phyloP scores from a whole-genome alignment of 352 stramenopile genomes.

The Phytophthora foliorum region DNA sequence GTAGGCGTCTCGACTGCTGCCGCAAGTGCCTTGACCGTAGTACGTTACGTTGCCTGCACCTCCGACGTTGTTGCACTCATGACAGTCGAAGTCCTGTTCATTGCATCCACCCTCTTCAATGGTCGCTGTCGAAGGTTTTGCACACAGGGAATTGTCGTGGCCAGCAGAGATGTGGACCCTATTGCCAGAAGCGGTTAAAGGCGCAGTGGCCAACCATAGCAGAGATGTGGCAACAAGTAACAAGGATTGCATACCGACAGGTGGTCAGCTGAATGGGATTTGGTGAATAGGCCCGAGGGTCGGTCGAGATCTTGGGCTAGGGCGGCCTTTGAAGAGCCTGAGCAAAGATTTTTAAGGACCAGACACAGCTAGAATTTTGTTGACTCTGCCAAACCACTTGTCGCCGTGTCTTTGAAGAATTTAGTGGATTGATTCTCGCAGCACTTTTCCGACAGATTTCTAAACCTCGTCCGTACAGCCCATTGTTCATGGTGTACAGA shows the following conservation, averaged over 20 bases:
- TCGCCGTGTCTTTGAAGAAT: too few relatives aligned
- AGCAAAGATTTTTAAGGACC: too few relatives aligned
- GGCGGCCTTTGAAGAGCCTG: too few relatives aligned
- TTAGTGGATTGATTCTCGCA: too few relatives aligned
- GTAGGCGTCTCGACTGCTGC: conserved; percentile 6
- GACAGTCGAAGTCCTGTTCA: not conserved
- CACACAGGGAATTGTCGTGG: conserved; percentile 2
- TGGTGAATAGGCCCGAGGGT: not conserved
- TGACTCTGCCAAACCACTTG: too few relatives aligned
- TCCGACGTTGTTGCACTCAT: not conserved
- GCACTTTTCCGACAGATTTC: too few relatives aligned
- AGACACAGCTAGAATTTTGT: too few relatives aligned
- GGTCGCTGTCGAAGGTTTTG: conserved; percentile 4
- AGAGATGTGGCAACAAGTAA: not conserved
- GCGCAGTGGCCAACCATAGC: not conserved
- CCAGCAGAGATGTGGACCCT: not conserved
- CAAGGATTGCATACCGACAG: not conserved
- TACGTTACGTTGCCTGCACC: conserved; percentile 4
- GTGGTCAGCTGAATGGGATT: too few relatives aligned
- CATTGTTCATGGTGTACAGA: too few relatives aligned
- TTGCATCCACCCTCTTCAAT: conserved; percentile 8
- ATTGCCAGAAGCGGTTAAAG: not conserved
- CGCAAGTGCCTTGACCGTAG: conserved; percentile 3
- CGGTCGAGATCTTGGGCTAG: not conserved
- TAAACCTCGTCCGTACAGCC: too few relatives aligned